phyloP scores from a whole-genome alignment of 108 stramenopile species.

The Nitzschia inconspicua region DNA sequence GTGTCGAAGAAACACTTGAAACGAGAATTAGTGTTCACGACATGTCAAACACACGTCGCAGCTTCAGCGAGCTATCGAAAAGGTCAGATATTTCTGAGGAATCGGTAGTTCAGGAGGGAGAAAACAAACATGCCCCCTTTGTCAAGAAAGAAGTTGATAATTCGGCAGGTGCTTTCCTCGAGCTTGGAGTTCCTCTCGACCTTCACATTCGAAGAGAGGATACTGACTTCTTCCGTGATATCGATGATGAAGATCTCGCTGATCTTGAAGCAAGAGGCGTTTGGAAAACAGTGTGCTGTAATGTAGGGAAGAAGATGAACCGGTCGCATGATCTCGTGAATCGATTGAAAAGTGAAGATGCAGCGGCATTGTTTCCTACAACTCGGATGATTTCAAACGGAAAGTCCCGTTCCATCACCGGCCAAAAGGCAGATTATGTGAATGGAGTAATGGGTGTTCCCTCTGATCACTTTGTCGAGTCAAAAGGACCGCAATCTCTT shows the following conservation, averaged over 20 bases:
- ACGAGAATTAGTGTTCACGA: too few relatives aligned
- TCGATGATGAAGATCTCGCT: too few relatives aligned
- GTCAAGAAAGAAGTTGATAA: too few relatives aligned
- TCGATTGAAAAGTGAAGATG: slow-evolving; percentile 2
- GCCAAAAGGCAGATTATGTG: neutral
- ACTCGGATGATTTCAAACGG: slow-evolving; percentile 12
- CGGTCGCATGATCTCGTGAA: neutral
- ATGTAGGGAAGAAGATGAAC: too few relatives aligned
- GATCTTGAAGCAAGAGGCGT: too few relatives aligned
- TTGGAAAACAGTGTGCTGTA: too few relatives aligned
- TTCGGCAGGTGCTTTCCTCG: neutral
- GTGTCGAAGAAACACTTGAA: too few relatives aligned
- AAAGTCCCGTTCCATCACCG: neutral
- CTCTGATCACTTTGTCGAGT: neutral
- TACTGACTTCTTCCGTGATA: too few relatives aligned
- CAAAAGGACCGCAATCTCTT: slow-evolving; percentile 31
- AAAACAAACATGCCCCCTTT: too few relatives aligned
- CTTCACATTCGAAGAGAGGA: slow-evolving; percentile 1
- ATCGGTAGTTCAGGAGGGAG: too few relatives aligned
- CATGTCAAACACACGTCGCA: too few relatives aligned
- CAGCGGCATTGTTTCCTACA: slow-evolving; percentile 10
- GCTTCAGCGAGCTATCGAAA: neutral
- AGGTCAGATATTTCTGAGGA: neutral
- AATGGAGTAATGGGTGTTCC: slow-evolving; percentile 15
- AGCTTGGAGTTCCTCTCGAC: neutral